phyloP scores from a whole-genome alignment of 2,329 filamentous ascomycete species.

The Ophioceras dolichostomum region DNA sequence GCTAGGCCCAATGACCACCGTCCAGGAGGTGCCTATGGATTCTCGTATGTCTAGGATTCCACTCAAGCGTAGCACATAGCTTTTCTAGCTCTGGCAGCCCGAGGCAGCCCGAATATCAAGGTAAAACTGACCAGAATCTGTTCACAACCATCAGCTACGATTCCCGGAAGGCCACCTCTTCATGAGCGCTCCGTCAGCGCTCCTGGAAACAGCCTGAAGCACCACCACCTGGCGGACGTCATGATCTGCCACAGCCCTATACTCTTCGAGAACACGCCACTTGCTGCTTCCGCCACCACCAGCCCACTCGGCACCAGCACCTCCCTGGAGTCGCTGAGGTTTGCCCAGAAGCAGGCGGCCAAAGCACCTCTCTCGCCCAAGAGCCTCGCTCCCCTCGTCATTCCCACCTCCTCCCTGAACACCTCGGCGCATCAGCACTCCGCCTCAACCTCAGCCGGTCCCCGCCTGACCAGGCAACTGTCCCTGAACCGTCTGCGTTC shows the following conservation, averaged over 20 bases:
- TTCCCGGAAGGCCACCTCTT: constrained; percentile 50
- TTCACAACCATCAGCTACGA: constrained; percentile 38
- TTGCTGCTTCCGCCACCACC: no score
- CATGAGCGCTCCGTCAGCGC: constrained; percentile 54
- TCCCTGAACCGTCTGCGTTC: constrained; percentile 33
- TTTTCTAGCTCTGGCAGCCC: constrained; percentile 1
- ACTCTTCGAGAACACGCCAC: constrained; percentile 13
- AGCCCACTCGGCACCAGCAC: constrained; percentile 13
- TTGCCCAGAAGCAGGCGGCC: constrained; percentile 10
- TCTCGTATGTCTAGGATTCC: constrained; percentile 43
- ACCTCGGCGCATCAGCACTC: no score
- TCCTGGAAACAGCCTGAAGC: constrained; percentile 38
- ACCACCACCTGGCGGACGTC: constrained; percentile 27
- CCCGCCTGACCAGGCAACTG: constrained; percentile 22
- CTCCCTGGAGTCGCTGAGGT: constrained; percentile 9
- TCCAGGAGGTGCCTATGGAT: constrained; percentile 56
- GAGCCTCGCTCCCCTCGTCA: constrained; percentile 43
- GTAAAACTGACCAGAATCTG: constrained; percentile 8
- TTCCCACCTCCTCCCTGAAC: constrained; percentile 31
- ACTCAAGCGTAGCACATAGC: no score
- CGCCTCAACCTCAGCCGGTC: constrained; percentile 16
- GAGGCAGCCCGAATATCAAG: constrained; percentile 4
- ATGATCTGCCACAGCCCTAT: constrained; percentile 17
- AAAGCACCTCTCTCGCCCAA: constrained; percentile 39
- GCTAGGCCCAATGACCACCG: constrained; percentile 55